A percentile compares a stretch with the other conserved stretches of the same genome.
Conservation (phyloP, 495 filamentous ascomycete genomes). For the Parachaetomium inaequale region DNA sequence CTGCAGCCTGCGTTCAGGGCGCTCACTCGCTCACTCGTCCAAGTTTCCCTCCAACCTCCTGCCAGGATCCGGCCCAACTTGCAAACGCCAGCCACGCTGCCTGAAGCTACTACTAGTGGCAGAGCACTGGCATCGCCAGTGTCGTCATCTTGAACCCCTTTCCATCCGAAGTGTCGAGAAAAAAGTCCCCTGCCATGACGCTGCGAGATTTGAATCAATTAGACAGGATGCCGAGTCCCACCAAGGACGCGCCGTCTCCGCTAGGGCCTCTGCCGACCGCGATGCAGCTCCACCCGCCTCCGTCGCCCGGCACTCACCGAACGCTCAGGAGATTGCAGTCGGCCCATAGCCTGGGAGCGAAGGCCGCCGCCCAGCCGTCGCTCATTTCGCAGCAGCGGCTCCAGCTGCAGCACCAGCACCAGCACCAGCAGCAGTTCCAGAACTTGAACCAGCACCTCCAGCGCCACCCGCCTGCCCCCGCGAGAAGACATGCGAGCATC, state of each 20-base stretch:
- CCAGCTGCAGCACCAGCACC: slow-evolving; percentile 32
- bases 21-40: slow-evolving; percentile 7
- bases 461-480: slow-evolving; percentile 2
- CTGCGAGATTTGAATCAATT: slow-evolving; percentile 24
- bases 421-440: slow-evolving; percentile 20
- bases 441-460: slow-evolving; percentile 20
- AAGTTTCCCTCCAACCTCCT: slow-evolving; percentile 10
- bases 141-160: background rate
- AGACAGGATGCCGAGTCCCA: slow-evolving; percentile 40
- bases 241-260: slow-evolving; percentile 29
- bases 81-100: background rate
- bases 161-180: background rate
- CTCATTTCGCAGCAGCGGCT: slow-evolving; percentile 53
- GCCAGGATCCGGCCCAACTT: slow-evolving; percentile 3
- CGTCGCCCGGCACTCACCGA: slow-evolving; percentile 39
- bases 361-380: slow-evolving; percentile 38
- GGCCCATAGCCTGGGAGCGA: slow-evolving; percentile 52
- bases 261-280: slow-evolving; percentile 18
- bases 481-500: slow-evolving; percentile 35
- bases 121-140: background rate
- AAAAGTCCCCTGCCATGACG: slow-evolving; percentile 17
- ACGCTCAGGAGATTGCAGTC: slow-evolving; percentile 55
- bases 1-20: slow-evolving; percentile 2
- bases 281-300: slow-evolving; percentile 34
- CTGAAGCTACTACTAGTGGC: background rate